Evolutionary conservation across 2,329 filamentous ascomycete species (phyloP), one percentile per base, ranked within the genome.

Genomic region (Aspergillus fructus): DNA sequence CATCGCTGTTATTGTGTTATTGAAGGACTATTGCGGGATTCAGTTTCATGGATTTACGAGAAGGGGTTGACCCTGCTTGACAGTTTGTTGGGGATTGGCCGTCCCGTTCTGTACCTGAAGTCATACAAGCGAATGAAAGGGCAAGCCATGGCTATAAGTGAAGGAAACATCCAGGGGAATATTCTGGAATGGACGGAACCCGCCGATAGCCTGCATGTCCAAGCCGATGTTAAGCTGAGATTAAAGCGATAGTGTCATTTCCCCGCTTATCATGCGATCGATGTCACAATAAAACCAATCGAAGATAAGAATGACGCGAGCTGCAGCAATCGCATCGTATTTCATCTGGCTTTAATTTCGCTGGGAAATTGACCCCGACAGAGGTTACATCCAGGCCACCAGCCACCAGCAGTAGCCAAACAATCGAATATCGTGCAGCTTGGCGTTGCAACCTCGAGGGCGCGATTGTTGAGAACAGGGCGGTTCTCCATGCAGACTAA

Each of bases 391-490:
- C 34, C 34, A 21, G 21, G 21, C 21, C 21, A 21, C 21, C 21
- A 21, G 21, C 21, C 21, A 15, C 34, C 15, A 15, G 15, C 15
- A 37, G 15, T 6, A 5, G 15, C 12, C 15, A 37, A 15, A 15
- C 34, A 37, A 3, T 3, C 4, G 15, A 7, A 37, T 13, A 37
- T 37, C 5, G 12, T n/a, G 34, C 34, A 13, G 5, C 62, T 65
- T 65, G 62, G 65, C 64, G 59, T 56, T 65, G 64, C 56, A 65
- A 62, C 61, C 19, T 19, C 19, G 19, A 3, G 19, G 19, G 19
- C 19, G 19, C 19, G 19, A 19, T 19, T 19, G 19, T 19, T 19
- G 19, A 19, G 19, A 19, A 19, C 19, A 19, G 19, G 19, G 19
- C 19, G 3, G 19, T 19, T 60, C 27, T 11, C 4, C 8, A 30